Evolutionary conservation across 2,329 filamentous ascomycete genomes (phyloP), one percentile per base, ranked within the genome.

Genomic region (Massarina eburnea): DNA sequence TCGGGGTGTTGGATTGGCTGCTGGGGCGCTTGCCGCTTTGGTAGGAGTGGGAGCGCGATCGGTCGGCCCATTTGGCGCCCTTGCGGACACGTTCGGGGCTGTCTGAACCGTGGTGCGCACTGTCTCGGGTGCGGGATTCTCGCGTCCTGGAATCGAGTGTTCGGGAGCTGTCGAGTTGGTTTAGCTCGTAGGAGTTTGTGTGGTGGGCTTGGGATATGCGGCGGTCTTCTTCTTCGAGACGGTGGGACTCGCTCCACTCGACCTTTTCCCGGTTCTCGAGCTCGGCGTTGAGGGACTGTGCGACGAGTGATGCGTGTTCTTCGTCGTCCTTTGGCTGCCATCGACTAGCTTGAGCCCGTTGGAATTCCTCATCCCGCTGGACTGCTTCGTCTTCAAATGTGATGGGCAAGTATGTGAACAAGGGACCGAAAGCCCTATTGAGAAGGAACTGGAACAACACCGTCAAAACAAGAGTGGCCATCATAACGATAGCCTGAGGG

Each of bases 321-420:
- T 79, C 78, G 2, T 80, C 78, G 0, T 80, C 73, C 27, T 68
- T 66, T 9, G 88, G 68, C 0, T 85, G 84, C 45, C 91, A 80
- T 8, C 86, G 84, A 18, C 77, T 77, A 46, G 85, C 83, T 65
- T 95, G 90, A 3, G 85, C 86, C 37, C 86, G 79, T 57, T 90
- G 86, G 64, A 97, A 99, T 30, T 88, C 89, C 61, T 92, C 84
- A 57, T 99, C 94, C 6, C 92, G 85, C n/a, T 89, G 75, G 1
- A 94, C 89, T 2, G 94, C 94, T 64, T 96, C 92, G 53, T 97
- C 94, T 67, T 99, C 94, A 44, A 97, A 84, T 0, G 92, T 97
- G 53, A 97, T 95, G 0, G 94, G 94, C 3, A 99, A 76, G 61
- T 96, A 96, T 30, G 87, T 83, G 65, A 95, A 85, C 8, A 99